Evolutionary conservation across 495 filamentous ascomycete species (phyloP), one percentile per base, ranked within the genome.

Genomic region (Penicillium canariense): DNA sequence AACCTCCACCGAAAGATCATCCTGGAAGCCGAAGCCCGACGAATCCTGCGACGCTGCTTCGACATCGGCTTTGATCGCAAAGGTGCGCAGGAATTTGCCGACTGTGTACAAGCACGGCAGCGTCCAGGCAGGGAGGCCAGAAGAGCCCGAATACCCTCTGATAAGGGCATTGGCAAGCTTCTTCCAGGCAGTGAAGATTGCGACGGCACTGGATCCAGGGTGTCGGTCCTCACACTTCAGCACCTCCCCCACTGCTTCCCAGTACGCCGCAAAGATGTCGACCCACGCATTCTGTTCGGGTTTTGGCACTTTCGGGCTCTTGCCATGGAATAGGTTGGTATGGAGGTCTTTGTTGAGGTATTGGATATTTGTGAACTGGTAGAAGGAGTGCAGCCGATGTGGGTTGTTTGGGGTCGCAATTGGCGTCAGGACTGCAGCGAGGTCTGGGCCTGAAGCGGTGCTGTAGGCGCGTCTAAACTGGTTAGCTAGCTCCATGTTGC

Each of bases 151-250:
- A 68, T 96, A 96, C 3, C 87, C 89, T 44, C 86, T 78, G n/a
- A 88, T 83, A 27, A 96, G 63, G 8, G 72, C 67, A 56, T 85
- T 85, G 38, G 87, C 73, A 47, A 96, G 56, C 7, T 90, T 88
- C 61, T 88, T 93, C 92, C 93, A 97, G 7, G 82, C 74, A 38
- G 89, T 85, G 66, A 95, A 97, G 0, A 91, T 87, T 31, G 78
- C 83, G 9, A 77, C 74, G 84, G 88, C 91, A 50, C 85, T 82
- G 10, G 78, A 77, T 60, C 81, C 71, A 1, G 59, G 68, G 50
- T 64, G 65, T 9, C 55, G 48, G 51, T 73, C 68, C 26, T 84
- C 80, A 0, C 78, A 79, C 23, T 72, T 75, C 35, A 90, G 68
- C 14, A 96, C 71, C 60, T 87, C 85, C 26, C 82, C 85, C 14